These are phyloP conservation scores for Corylus avellana DNA, from an alignment of 306 rosid species.

Conservation along the genomic window DNA sequence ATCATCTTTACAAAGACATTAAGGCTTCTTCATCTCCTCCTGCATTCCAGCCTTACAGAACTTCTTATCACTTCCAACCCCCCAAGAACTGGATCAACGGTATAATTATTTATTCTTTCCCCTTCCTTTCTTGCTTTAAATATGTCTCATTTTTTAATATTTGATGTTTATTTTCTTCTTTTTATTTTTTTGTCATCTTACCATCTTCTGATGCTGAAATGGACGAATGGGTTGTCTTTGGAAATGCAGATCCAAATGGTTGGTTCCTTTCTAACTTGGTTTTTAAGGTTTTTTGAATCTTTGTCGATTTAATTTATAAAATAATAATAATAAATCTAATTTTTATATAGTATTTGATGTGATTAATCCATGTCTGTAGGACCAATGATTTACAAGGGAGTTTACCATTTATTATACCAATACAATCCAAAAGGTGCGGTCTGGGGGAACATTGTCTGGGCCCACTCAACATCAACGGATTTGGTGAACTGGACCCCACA, in stretches of 20 bases:
- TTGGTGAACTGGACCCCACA: conserved; percentile 79
- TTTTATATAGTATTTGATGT: no score
- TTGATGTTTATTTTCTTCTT: not conserved
- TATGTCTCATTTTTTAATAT: no score
- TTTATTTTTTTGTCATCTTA: not conserved
- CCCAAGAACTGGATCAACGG: conserved; percentile 88
- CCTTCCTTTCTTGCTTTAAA: no score
- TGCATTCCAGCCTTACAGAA: conserved; percentile 61
- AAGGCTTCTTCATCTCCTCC: conserved; percentile 33
- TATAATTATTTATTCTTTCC: conserved; percentile 18
- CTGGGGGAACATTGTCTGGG: conserved; percentile 92
- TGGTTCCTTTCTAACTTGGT: no score
- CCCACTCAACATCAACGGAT: conserved; percentile 80
- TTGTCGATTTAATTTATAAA: not conserved
- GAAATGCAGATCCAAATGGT: no score
- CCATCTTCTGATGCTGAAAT: conserved; percentile 29
- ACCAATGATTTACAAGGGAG: conserved; percentile 62
- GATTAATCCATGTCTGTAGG: conserved; percentile 28
- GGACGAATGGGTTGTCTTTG: not conserved
- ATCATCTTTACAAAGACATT: conserved; percentile 49
- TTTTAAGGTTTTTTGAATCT: no score
- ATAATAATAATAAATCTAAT: not conserved
- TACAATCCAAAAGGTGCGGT: conserved; percentile 69
- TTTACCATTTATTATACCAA: conserved; percentile 81
- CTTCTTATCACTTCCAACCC: conserved; percentile 87